Evolutionary conservation across 768 basidiomycete species (phyloP), one percentile per base, ranked within the genome.

Genomic region (Phylloporus scabripes): DNA sequence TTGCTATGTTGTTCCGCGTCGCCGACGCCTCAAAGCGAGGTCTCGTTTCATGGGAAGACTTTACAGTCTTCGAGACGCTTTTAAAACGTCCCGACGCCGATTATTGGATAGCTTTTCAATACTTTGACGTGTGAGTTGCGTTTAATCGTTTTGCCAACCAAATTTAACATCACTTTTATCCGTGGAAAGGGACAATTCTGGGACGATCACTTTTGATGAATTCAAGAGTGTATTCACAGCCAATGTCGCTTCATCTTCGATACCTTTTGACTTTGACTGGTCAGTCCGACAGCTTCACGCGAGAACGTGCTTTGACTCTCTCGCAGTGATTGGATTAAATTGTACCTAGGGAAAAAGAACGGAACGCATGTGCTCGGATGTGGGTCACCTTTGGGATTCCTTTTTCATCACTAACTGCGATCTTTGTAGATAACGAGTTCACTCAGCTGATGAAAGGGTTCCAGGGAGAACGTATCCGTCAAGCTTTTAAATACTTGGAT

Each of bases 381-480:
- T 92, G 60, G 60, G 87, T 75, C 6, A 37, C 18, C 21, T 23
- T 41, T 53, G 28, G 2, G 7, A 38, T 23, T 26, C 20, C 42
- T 9, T 49, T 41, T 38, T 17, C 21, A 36, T 11, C 12, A 15
- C 50, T 64, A 45, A 61, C 36, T 38, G 34, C 31, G 34, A 20
- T 15, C 5, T 53, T 44, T 40, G 8, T 58, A 92, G 88, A 94
- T 72, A 88, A 88, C 65, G 94, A 98, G 69, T 98, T 98, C 71
- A 96, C 93, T 26, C 94, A 97, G 71, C 73, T 98, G 51, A 96
- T 99, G 92, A 98, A 97, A 70, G 95, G 93, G 37, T 79, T 97
- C 48, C 96, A 97, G 72, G 96, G 94, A 62, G 96, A 99, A 70
- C 85, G 96, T 28, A 75, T 99, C 47, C 87, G 96, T 52, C 96